These are phyloP conservation scores for Monosporozyma servazzii DNA, from an alignment of 805 yeast species.

Conservation along the genomic window DNA sequence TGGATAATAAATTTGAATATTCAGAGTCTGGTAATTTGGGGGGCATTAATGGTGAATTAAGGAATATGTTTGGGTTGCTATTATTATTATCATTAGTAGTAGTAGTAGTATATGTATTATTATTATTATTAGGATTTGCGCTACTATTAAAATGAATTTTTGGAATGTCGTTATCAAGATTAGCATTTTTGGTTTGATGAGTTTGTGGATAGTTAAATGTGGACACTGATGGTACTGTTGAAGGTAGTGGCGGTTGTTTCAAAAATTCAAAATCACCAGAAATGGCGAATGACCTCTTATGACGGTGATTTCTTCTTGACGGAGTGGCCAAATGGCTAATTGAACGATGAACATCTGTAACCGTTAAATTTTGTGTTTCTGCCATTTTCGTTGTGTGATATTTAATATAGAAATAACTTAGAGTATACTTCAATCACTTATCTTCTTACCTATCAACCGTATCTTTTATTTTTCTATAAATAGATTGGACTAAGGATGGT, in stretches of 20 bases:
- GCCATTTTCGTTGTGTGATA: conserved; percentile 5
- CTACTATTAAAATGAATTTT: background rate
- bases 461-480: background rate
- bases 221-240: conserved; percentile 13
- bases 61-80: background rate
- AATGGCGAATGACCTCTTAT: conserved; percentile 78
- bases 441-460: background rate
- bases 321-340: conserved; percentile 18
- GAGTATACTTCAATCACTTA: background rate
- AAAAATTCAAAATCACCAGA: conserved; percentile 71
- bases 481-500: background rate
- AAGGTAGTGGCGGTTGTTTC: conserved; percentile 17
- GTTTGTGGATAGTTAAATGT: conserved; percentile 5
- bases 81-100: background rate
- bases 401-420: background rate
- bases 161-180: background rate
- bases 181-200: background rate
- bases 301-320: conserved; percentile 55
- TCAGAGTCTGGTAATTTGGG: background rate
- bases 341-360: conserved; percentile 9
- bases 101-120: background rate
- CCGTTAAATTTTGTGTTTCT: conserved; percentile 15
- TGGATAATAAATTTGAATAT: conserved; percentile 1
- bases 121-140: background rate
- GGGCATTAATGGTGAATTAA: background rate